phyloP scores from a whole-genome alignment of 768 basidiomycete genomes.

The Calocybe gangraenosa region DNA sequence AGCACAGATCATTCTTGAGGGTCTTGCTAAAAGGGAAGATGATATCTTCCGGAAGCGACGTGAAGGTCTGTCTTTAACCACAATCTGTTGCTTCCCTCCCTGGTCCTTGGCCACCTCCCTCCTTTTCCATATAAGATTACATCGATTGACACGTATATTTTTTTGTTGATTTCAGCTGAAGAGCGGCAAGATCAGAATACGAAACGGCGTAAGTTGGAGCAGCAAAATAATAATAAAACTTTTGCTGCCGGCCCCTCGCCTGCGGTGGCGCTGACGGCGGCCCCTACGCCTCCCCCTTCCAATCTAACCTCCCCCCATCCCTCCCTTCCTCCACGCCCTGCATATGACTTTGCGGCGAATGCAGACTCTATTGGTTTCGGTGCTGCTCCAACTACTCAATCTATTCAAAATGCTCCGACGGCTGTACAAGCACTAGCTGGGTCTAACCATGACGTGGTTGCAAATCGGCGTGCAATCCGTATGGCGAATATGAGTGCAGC shows the following conservation, averaged over 20 bases:
- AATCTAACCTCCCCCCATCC: constrained; percentile 38
- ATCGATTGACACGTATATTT: constrained; percentile 22
- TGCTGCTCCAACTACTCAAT: constrained; percentile 54
- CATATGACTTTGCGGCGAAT: constrained; percentile 66
- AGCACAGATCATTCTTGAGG: constrained; percentile 93
- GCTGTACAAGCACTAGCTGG: constrained; percentile 76
- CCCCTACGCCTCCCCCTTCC: constrained; percentile 33
- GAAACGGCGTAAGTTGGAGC: constrained; percentile 77
- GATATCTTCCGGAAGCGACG: constrained; percentile 90
- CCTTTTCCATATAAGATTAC: constrained; percentile 16
- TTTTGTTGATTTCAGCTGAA: constrained; percentile 61
- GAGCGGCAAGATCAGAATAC: constrained; percentile 89
- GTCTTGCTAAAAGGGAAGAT: constrained; percentile 90
- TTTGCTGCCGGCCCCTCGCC: constrained; percentile 44
- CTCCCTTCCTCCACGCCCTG: constrained; percentile 61
- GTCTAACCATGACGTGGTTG: constrained; percentile 87
- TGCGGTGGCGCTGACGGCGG: constrained; percentile 42
- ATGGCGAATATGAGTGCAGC: constrained; percentile 98
- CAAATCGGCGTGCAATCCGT: constrained; percentile 84
- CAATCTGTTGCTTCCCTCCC: constrained; percentile 11
- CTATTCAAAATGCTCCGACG: constrained; percentile 50
- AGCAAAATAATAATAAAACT: constrained; percentile 35
- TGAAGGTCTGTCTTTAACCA: constrained; percentile 65
- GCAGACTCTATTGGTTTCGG: constrained; percentile 79
- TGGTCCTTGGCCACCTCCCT: constrained; percentile 9